phyloP scores from a whole-genome alignment of 805 yeast species.

The Lipomyces starkeyi region DNA sequence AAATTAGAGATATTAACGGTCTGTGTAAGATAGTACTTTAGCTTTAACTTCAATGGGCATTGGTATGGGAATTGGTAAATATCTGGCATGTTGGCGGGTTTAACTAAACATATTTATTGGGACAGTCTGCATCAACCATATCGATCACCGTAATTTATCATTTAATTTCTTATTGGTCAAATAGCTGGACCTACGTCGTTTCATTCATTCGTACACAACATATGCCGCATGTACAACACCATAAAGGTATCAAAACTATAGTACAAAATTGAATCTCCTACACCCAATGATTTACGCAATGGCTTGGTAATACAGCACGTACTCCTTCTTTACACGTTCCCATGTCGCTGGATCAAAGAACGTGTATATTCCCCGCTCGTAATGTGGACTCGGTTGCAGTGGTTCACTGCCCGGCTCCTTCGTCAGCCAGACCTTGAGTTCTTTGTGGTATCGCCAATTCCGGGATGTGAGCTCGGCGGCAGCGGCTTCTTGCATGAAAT shows the following conservation, averaged over 20 bases:
- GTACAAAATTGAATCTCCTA: not conserved
- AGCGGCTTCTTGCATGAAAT: slow-evolving; percentile 89
- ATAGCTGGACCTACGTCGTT: not conserved
- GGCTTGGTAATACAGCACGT: slow-evolving; percentile 64
- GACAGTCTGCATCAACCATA: not conserved
- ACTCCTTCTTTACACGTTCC: slow-evolving; percentile 84
- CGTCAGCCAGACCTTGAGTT: slow-evolving; percentile 94
- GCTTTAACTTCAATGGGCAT: not conserved
- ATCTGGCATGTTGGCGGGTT: not conserved
- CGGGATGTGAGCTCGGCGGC: slow-evolving; percentile 88
- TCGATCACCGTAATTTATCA: not conserved
- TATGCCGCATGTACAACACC: not conserved
- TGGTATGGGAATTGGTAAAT: not conserved
- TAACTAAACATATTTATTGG: no score
- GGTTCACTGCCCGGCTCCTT: slow-evolving; percentile 92
- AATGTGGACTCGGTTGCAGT: slow-evolving; percentile 75
- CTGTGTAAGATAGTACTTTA: not conserved
- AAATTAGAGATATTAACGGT: not conserved
- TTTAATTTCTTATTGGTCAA: not conserved
- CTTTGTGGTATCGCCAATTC: slow-evolving; percentile 97
- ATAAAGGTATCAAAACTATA: not conserved
- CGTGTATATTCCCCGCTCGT: slow-evolving; percentile 90
- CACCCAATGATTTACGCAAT: slow-evolving; percentile 54
- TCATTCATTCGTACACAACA: not conserved
- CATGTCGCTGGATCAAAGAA: slow-evolving; percentile 95